Conservation (phyloP, 208 protist genomes). For the Angomonas deanei region DNA sequence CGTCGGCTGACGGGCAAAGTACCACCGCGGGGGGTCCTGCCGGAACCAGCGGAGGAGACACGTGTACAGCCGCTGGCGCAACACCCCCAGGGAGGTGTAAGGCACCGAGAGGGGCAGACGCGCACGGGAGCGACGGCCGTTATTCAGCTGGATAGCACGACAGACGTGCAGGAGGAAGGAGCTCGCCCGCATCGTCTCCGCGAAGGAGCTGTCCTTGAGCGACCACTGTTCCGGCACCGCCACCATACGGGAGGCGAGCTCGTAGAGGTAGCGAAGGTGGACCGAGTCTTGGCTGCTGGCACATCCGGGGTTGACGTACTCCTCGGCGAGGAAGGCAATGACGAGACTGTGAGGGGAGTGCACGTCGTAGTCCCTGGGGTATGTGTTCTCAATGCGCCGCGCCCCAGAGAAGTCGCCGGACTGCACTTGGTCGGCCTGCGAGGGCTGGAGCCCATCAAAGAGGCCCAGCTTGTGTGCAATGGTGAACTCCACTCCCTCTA, state of each 20-base stretch:
- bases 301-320: conserved; percentile 44
- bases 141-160: conserved; percentile 44
- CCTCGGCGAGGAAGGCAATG: conserved; percentile 58
- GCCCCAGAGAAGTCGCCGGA: conserved; percentile 22
- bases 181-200: conserved; percentile 65
- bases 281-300: conserved; percentile 40
- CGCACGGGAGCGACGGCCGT: conserved; percentile 34
- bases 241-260: conserved; percentile 44
- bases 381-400: conserved; percentile 8
- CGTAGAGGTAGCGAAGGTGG: conserved; percentile 57
- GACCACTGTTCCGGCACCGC: conserved; percentile 40
- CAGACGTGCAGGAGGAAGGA: conserved; percentile 58
- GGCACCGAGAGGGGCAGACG: conserved; percentile 35
- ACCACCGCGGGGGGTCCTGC: conserved; percentile 71
- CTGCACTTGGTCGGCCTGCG: conserved; percentile 54
- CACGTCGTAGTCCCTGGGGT: conserved; percentile 23
- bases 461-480: conserved; percentile 50
- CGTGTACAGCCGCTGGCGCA: conserved; percentile 73
- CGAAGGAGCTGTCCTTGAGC: conserved; percentile 74
- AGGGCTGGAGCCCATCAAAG: conserved; percentile 59
- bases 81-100: conserved; percentile 48
- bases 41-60: conserved; percentile 80
- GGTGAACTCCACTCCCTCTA: conserved; percentile 64
- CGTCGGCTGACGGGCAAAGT: conserved; percentile 50
- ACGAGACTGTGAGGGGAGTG: conserved; percentile 72